Base-by-base conservation (phyloP, 495 filamentous ascomycete species). In the Xylaria sp. region DNA sequence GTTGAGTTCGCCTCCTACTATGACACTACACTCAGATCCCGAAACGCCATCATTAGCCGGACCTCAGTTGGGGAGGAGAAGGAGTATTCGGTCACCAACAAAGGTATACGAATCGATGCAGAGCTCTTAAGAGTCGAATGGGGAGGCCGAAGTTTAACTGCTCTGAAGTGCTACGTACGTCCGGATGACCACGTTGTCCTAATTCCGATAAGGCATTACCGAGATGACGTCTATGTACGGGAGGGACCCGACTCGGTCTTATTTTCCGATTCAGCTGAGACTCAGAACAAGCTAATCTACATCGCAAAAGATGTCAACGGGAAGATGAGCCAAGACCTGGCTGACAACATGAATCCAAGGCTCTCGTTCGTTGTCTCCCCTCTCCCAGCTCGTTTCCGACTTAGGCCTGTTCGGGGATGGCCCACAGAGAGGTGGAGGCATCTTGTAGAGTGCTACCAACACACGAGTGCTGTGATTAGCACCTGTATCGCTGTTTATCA, bases 31-130 rank as follows among this genome's bases (percentile, higher is more conserved):
- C 24, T 53, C 3, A 14, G 14, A 43, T 61, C 58, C 43, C 58
- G 35, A 40, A 41, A 24, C n/a, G n/a, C 21, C 19, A 37, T 41
- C n/a, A n/a, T n/a, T 41, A 37, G 33, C 35, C 43, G 55, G 55
- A 59, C 29, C 55, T 59, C 29, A 3, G 31, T 59, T 15, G 55
- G 55, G 6, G 19, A 9, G 31, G 55, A 59, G 55, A 59, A 31
- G 14, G 58, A 61, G 15, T 61, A 41, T 35, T 37, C 58, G 21
- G 58, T 61, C 21, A 61, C 58, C 3, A 61, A 61, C 35, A 61
- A 61, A 12, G 58, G 58, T 43, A 24, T 61, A 7, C 58, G 58
- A 17, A 61, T 61, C 35, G 58, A 61, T 4, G 58, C 58, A 33
- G 58, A 61, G 17, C 55, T 59, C 19, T 35, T 53, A 1, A 29